A percentile compares a stretch with the other conserved stretches of the same genome.
phyloP scores from a whole-genome alignment of 768 basidiomycete species.

The Tricholoma matsutake region DNA sequence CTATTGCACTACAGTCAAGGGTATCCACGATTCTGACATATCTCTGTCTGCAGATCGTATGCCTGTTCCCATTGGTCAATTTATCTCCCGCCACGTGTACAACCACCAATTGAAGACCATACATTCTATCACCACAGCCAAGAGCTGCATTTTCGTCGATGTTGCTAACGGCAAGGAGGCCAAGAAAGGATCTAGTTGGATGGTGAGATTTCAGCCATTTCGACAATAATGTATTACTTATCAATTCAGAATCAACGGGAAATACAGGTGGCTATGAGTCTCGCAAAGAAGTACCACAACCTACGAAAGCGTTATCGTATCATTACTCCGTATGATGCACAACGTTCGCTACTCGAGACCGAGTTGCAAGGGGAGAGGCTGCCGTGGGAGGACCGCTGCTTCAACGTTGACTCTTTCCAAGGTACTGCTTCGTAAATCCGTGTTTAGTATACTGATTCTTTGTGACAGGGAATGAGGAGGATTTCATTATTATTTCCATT shows the following conservation, averaged over 20 bases:
- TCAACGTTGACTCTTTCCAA: conserved; percentile 80
- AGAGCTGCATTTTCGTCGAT: conserved; percentile 60
- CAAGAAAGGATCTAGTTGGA: conserved; percentile 33
- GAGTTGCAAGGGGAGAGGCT: conserved; percentile 44
- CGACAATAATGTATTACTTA: neutral
- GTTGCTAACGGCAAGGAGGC: conserved; percentile 32
- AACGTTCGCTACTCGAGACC: conserved; percentile 51
- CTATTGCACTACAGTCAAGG: conserved; percentile 9
- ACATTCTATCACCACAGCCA: conserved; percentile 33
- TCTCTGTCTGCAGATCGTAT: conserved; percentile 45
- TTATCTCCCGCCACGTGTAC: conserved; percentile 63
- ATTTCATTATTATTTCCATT: conserved; percentile 69
- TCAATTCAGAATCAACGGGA: conserved; percentile 51
- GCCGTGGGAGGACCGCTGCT: conserved; percentile 57
- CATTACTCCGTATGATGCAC: conserved; percentile 76
- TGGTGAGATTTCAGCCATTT: conserved; percentile 22
- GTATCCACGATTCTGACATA: neutral
- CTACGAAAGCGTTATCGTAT: conserved; percentile 47
- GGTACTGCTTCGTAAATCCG: conserved; percentile 35
- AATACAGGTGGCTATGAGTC: conserved; percentile 39
- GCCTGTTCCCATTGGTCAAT: conserved; percentile 59
- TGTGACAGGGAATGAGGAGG: conserved; percentile 64
- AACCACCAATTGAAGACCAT: conserved; percentile 43
- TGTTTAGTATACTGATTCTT: neutral
- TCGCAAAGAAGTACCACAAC: conserved; percentile 42